Percentiles rank a stretch among this genome's conserved stretches.
phyloP scores from a whole-genome alignment of 345 rosid species.

The Chamaenerion angustifolium region DNA sequence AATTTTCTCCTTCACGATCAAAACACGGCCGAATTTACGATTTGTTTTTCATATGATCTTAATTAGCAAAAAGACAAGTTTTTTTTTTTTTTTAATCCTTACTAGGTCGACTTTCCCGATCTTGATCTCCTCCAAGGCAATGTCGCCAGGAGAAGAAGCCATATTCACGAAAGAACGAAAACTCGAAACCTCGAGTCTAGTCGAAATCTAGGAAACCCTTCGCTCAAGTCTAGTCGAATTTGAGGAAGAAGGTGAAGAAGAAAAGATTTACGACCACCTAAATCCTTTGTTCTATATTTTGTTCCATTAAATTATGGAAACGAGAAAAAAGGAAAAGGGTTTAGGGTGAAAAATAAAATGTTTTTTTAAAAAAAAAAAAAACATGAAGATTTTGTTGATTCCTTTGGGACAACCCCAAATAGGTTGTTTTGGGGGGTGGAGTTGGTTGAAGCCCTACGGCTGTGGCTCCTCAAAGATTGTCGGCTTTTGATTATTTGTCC shows the following conservation, averaged over 20 bases:
- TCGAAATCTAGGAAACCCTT: not conserved
- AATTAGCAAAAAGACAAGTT: not conserved
- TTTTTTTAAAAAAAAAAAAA: too few species aligned
- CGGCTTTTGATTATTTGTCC: not conserved
- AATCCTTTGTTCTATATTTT: too few species aligned
- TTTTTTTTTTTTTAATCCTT: slow-evolving; percentile 9
- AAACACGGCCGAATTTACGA: not conserved
- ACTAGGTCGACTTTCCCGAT: slow-evolving; percentile 72
- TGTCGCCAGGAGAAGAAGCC: slow-evolving; percentile 28
- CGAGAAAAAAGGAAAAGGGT: too few species aligned
- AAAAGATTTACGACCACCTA: too few species aligned
- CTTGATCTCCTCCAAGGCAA: slow-evolving; percentile 67
- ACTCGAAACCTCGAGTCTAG: not conserved
- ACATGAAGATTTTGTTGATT: not conserved
- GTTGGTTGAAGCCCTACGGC: slow-evolving; percentile 10
- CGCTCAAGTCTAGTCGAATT: not conserved
- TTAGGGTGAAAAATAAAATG: too few species aligned
- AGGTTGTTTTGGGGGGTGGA: slow-evolving; percentile 1
- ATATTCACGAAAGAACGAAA: not conserved
- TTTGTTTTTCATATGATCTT: too few species aligned
- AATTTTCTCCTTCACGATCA: slow-evolving; percentile 42
- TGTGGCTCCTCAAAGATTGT: slow-evolving; percentile 21
- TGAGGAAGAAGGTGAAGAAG: not conserved
- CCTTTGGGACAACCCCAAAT: not conserved
- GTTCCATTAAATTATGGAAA: too few species aligned